Percentiles rank a stretch among this genome's conserved stretches.
Conservation (phyloP, 805 yeast species). For the Kregervanrija fluxuum region DNA sequence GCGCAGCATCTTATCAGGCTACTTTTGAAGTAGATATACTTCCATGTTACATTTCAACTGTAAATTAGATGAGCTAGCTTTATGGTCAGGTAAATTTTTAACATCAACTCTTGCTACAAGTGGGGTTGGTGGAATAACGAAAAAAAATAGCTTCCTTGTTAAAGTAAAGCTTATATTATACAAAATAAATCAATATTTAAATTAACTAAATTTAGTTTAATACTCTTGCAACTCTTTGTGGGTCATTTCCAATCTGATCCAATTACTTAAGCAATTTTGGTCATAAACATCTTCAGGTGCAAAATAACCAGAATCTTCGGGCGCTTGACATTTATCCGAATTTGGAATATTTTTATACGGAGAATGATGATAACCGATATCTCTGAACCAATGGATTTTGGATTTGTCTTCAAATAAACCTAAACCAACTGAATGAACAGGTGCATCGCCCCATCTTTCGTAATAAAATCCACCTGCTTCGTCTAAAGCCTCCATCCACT, state of each 20-base stretch:
- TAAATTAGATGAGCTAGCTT: too few species aligned
- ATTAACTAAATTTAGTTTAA: constrained; percentile 4
- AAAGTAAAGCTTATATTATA: too few species aligned
- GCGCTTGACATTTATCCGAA: constrained; percentile 38
- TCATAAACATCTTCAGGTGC: constrained; percentile 28
- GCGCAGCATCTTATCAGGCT: too few species aligned
- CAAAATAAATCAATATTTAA: too few species aligned
- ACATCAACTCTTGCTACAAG: too few species aligned
- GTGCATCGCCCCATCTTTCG: constrained; percentile 94
- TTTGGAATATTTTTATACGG: constrained; percentile 82
- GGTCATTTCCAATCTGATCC: constrained; percentile 32
- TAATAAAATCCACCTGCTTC: constrained; percentile 77
- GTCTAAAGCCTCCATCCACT: constrained; percentile 63
- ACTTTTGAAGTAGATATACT: too few species aligned
- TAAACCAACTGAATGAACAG: constrained; percentile 75
- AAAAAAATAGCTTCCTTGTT: too few species aligned
- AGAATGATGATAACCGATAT: constrained; percentile 68
- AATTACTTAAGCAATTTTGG: constrained; percentile 29
- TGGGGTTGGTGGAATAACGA: too few species aligned
- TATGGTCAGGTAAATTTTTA: too few species aligned
- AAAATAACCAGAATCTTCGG: constrained; percentile 28
- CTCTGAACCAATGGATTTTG: constrained; percentile 80
- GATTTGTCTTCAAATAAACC: constrained; percentile 65
- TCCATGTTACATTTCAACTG: too few species aligned
- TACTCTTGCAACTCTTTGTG: constrained; percentile 27